Evolutionary conservation across 495 filamentous ascomycete genomes (phyloP).

Genomic region (Hypoxylon lenormandii): DNA sequence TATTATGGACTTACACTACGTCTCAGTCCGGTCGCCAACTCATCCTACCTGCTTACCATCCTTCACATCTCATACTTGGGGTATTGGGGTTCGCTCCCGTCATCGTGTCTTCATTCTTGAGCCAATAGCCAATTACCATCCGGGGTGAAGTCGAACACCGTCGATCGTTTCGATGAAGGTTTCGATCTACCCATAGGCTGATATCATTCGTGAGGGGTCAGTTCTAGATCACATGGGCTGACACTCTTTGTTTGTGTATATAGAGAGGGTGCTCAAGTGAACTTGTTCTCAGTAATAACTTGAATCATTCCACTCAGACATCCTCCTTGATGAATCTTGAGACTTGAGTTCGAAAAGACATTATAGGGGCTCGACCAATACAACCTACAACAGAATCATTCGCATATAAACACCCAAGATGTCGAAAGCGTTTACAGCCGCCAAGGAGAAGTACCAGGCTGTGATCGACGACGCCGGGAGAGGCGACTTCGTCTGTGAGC

Average conservation of each 20-base stretch:
- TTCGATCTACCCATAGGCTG: slow-evolving; percentile 31
- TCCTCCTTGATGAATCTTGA: background rate
- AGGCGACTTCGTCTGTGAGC: slow-evolving; percentile 49
- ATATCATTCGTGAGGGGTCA: slow-evolving; percentile 47
- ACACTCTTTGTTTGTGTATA: slow-evolving; percentile 20
- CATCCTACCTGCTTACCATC: background rate
- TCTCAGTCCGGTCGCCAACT: too few species aligned
- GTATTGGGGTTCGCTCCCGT: slow-evolving; percentile 5
- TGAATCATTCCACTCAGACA: background rate
- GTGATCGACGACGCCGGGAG: slow-evolving; percentile 50
- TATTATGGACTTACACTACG: too few species aligned
- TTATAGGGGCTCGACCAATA: background rate
- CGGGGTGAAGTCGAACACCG: slow-evolving; percentile 19
- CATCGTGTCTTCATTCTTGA: slow-evolving; percentile 33
- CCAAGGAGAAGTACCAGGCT: slow-evolving; percentile 52
- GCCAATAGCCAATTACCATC: slow-evolving; percentile 29
- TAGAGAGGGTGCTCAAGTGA: background rate
- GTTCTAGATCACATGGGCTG: slow-evolving; percentile 28
- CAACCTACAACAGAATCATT: slow-evolving; percentile 4
- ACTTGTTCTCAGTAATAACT: background rate
- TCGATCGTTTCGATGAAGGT: slow-evolving; percentile 32
- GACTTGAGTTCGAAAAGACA: slow-evolving; percentile 4
- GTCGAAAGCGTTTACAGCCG: slow-evolving; percentile 44
- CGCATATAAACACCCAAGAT: slow-evolving; percentile 23
- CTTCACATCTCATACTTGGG: background rate